Conservation (phyloP, 345 rosid genomes). For the Alliaria petiolata region DNA sequence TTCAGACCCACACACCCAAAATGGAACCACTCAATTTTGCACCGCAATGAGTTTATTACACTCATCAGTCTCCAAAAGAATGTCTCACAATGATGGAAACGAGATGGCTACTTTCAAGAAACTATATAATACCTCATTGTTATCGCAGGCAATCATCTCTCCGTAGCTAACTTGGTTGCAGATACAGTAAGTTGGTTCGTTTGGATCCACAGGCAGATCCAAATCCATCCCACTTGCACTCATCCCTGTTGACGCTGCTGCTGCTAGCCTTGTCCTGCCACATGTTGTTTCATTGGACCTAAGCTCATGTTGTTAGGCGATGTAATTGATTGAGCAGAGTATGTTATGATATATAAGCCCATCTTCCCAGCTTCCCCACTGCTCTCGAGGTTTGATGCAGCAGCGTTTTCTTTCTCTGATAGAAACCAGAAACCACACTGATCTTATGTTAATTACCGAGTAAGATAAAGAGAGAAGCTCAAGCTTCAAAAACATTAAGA, state of each 20-base stretch:
- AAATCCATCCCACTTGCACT: constrained; percentile 49
- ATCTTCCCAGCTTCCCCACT: constrained; percentile 58
- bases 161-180: constrained; percentile 98
- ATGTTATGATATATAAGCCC: not conserved
- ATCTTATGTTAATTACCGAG: not conserved
- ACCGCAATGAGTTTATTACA: constrained; percentile 39
- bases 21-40: constrained; percentile 99
- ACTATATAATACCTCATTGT: constrained; percentile 59
- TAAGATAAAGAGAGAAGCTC: not conserved
- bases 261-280: no score
- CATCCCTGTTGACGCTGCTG: no score
- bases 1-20: constrained; percentile 89
- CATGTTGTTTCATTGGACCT: no score
- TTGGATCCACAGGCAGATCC: constrained; percentile 94
- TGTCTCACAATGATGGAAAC: not conserved
- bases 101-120: not conserved
- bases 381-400: constrained; percentile 46
- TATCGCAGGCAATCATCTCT: constrained; percentile 97
- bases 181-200: constrained; percentile 89
- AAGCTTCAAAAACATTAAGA: not conserved
- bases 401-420: constrained; percentile 62
- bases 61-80: not conserved
- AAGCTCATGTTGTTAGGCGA: not conserved
- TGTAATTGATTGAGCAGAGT: not conserved
- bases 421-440: constrained; percentile 3